A percentile compares a stretch with the other conserved stretches of the same genome.
phyloP scores from a whole-genome alignment of 2,329 filamentous ascomycete genomes.

The Aspergillus eucalypticola region DNA sequence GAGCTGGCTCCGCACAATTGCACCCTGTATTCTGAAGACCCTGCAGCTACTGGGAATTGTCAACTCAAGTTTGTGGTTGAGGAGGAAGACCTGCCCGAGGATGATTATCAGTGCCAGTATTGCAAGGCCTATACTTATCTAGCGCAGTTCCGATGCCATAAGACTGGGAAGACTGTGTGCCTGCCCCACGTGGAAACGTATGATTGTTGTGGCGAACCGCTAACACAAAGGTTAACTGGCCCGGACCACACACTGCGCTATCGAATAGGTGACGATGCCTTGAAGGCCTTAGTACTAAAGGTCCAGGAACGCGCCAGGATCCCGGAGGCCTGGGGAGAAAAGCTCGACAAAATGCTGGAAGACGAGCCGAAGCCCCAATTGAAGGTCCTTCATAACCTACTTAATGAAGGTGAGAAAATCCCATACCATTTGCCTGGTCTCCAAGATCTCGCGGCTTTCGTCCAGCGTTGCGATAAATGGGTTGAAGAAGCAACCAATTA shows the following conservation, averaged over 20 bases:
- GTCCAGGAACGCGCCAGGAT: conserved; percentile 82
- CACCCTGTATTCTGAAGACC: conserved; percentile 50
- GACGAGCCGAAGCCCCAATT: conserved; percentile 82
- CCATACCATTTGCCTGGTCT: conserved; percentile 85
- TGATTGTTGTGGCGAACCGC: conserved; percentile 73
- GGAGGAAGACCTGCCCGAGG: conserved; percentile 77
- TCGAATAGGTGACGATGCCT: conserved; percentile 71
- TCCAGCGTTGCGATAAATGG: conserved; percentile 96
- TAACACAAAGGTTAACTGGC: conserved; percentile 67
- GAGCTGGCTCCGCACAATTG: conserved; percentile 58
- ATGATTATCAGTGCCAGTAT: conserved; percentile 86
- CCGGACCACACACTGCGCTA: conserved; percentile 74
- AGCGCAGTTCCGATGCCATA: conserved; percentile 83
- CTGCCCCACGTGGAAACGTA: conserved; percentile 76
- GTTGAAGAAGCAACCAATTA: conserved; percentile 96
- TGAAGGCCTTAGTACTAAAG: conserved; percentile 68
- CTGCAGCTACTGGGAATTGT: conserved; percentile 51
- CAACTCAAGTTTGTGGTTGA: conserved; percentile 64
- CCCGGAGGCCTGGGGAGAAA: conserved; percentile 87
- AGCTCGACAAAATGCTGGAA: conserved; percentile 79
- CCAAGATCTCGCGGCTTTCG: conserved; percentile 79
- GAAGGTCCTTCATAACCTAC: conserved; percentile 77
- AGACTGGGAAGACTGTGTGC: conserved; percentile 78
- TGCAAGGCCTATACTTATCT: conserved; percentile 93
- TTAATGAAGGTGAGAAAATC: conserved; percentile 94